Evolutionary conservation across 139 green algal species (phyloP).

Genomic region (Eudorina sp.): DNA sequence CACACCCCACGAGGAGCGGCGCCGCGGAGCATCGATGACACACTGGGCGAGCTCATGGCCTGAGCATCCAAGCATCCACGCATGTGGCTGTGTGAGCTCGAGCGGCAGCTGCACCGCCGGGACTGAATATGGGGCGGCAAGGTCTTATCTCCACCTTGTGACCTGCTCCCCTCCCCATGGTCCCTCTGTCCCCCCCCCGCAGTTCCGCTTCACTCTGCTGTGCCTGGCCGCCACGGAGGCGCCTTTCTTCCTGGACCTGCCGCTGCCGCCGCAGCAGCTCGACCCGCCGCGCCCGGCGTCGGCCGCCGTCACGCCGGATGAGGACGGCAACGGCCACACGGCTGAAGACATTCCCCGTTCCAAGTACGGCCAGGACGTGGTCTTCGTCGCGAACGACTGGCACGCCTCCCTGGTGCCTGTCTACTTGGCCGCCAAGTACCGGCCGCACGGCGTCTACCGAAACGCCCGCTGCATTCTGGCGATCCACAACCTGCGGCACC

Average conservation of each 20-base stretch:
- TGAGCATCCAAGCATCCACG: too few relatives aligned
- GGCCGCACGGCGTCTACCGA: conserved; percentile 82
- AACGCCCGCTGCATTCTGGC: conserved; percentile 80
- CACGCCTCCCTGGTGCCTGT: conserved; percentile 85
- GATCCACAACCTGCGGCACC: conserved; percentile 92
- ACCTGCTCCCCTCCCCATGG: neutral
- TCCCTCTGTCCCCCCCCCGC: neutral
- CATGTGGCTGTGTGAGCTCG: too few relatives aligned
- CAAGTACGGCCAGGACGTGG: conserved; percentile 70
- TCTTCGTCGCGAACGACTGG: conserved; percentile 78
- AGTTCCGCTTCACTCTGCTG: conserved; percentile 87
- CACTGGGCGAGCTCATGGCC: too few relatives aligned
- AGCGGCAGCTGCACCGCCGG: too few relatives aligned
- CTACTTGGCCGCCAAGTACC: conserved; percentile 89
- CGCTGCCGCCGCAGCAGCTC: conserved; percentile 45
- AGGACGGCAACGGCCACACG: neutral
- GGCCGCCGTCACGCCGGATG: neutral
- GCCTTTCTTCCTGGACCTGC: conserved; percentile 74
- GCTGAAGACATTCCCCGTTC: neutral
- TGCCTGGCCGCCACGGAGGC: conserved; percentile 80
- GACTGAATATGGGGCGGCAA: too few relatives aligned
- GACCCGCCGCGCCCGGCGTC: neutral
- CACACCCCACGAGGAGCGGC: too few relatives aligned
- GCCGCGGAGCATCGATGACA: too few relatives aligned
- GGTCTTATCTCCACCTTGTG: too few relatives aligned